These are phyloP conservation scores for Phytopythium helicoides DNA, from an alignment of 352 stramenopile genomes.

Conservation along the genomic window DNA sequence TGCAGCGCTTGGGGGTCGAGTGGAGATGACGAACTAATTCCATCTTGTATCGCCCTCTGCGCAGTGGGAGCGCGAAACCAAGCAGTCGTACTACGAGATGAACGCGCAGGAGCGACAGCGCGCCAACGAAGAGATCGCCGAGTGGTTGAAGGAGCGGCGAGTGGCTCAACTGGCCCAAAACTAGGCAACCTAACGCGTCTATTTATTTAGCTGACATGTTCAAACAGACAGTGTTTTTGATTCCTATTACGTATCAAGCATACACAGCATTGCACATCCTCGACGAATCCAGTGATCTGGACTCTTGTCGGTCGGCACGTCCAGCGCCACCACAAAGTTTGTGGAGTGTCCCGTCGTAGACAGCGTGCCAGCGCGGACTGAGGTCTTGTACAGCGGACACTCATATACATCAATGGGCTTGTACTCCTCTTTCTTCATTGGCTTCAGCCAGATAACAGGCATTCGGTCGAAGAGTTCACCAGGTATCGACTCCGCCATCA, in stretches of 20 bases:
- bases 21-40: too few species aligned
- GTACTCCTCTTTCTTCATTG: slow-evolving; percentile 74
- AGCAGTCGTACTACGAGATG: slow-evolving; percentile 71
- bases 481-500: slow-evolving; percentile 87
- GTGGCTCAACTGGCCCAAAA: slow-evolving; percentile 1
- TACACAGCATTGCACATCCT: slow-evolving; percentile 93
- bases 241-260: slow-evolving; percentile 88
- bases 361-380: slow-evolving; percentile 86
- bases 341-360: slow-evolving; percentile 93
- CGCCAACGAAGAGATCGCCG: slow-evolving; percentile 68
- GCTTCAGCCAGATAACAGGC: slow-evolving; percentile 91
- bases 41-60: background rate
- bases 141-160: slow-evolving; percentile 37
- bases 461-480: slow-evolving; percentile 91
- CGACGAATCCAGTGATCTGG: slow-evolving; percentile 92
- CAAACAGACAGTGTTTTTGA: background rate
- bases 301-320: slow-evolving; percentile 81
- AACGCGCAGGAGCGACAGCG: slow-evolving; percentile 49
- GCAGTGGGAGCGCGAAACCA: slow-evolving; percentile 70
- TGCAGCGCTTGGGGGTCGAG: too few species aligned
- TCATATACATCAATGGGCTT: slow-evolving; percentile 81
- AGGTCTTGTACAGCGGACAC: slow-evolving; percentile 94
- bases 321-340: slow-evolving; percentile 90
- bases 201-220: slow-evolving; percentile 9
- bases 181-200: slow-evolving; percentile 8